Conservation (phyloP, 257 asterid genomes). For the Haberlea rhodopensis region DNA sequence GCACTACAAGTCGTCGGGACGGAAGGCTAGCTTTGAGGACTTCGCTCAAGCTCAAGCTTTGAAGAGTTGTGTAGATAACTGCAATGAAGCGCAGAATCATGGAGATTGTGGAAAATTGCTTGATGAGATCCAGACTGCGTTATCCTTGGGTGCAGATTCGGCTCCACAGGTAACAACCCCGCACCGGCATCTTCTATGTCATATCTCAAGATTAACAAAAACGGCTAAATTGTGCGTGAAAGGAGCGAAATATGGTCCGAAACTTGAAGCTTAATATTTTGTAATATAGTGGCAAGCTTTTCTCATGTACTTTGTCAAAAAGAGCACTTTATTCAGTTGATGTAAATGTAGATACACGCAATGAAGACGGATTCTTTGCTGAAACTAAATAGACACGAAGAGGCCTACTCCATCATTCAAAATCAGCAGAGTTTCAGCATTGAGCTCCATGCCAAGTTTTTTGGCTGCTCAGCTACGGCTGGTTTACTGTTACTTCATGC, state of each 20-base stretch:
- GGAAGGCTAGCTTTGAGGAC: constrained; percentile 41
- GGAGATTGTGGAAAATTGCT: constrained; percentile 47
- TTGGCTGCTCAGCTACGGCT: constrained; percentile 43
- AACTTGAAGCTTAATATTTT: too few relatives aligned
- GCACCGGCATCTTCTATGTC: too few relatives aligned
- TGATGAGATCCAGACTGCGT: constrained; percentile 32
- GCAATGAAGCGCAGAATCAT: constrained; percentile 34
- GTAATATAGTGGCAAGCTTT: too few relatives aligned
- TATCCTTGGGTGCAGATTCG: constrained; percentile 57
- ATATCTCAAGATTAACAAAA: too few relatives aligned
- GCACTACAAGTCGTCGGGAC: constrained; percentile 46
- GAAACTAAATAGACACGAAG: constrained; percentile 50
- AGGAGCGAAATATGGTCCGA: too few relatives aligned
- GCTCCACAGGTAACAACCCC: constrained; percentile 48
- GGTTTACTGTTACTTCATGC: constrained; percentile 35
- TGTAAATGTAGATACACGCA: constrained; percentile 36
- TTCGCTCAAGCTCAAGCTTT: constrained; percentile 41
- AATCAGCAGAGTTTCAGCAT: constrained; percentile 29
- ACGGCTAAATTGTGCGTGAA: too few relatives aligned
- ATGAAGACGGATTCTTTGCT: constrained; percentile 61
- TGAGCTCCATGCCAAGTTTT: constrained; percentile 29
- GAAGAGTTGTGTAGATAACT: constrained; percentile 30
- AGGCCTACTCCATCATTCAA: constrained; percentile 41
- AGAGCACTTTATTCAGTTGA: not conserved
- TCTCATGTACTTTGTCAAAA: too few relatives aligned